Evolutionary conservation across 2,329 filamentous ascomycete genomes (phyloP).

Genomic region (Penicillium sp.): DNA sequence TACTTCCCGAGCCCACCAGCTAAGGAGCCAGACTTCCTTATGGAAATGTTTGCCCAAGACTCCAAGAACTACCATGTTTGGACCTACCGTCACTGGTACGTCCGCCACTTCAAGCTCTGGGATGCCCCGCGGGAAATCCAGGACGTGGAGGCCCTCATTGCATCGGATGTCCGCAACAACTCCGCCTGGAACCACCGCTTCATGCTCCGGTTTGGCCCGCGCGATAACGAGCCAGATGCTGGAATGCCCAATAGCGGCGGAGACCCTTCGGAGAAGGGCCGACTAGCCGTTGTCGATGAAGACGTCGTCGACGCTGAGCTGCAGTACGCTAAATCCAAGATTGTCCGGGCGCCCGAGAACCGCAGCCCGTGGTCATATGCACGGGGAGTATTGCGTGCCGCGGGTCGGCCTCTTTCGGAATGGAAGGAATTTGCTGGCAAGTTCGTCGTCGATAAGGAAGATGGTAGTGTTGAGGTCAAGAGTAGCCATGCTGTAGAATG

Average conservation of each 20-base stretch:
- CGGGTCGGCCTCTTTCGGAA: constrained; percentile 37
- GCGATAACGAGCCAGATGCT: constrained; percentile 33
- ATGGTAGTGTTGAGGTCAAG: constrained; percentile 49
- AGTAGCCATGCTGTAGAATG: constrained; percentile 52
- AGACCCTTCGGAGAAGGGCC: constrained; percentile 22
- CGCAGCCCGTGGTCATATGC: constrained; percentile 91
- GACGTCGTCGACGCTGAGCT: constrained; percentile 66
- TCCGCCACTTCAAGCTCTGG: constrained; percentile 56
- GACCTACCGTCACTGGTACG: constrained; percentile 77
- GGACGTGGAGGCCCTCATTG: constrained; percentile 63
- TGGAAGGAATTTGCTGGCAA: constrained; percentile 47
- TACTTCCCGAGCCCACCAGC: constrained; percentile 49
- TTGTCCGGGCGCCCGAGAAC: constrained; percentile 78
- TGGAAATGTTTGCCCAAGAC: constrained; percentile 71
- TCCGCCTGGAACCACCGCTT: constrained; percentile 96
- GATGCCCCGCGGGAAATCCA: constrained; percentile 54
- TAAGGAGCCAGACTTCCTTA: constrained; percentile 67
- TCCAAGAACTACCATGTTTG: constrained; percentile 98
- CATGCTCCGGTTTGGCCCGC: constrained; percentile 73
- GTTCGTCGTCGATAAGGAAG: too few relatives aligned
- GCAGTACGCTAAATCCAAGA: constrained; percentile 62
- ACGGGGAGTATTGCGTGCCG: constrained; percentile 62
- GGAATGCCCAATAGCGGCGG: constrained; percentile 30
- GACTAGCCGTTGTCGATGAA: constrained; percentile 45
- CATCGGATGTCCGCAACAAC: constrained; percentile 83